These are phyloP conservation scores for Vitis hybrid DNA, from an alignment of 177 flowering plant species.

Conservation along the genomic window DNA sequence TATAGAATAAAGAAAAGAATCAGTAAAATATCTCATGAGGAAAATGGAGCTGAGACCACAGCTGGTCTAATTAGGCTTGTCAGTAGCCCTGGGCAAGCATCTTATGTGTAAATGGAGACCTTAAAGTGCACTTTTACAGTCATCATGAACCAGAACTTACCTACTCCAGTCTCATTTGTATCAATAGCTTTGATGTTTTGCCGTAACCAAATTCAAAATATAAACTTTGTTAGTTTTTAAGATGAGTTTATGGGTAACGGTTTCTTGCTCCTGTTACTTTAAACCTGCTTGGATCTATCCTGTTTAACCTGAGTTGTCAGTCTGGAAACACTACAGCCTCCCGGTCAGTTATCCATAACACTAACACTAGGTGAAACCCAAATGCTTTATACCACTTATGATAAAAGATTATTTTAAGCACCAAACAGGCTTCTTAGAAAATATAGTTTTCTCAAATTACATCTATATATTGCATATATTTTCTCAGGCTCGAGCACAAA, in stretches of 20 bases:
- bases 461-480: constrained; percentile 7
- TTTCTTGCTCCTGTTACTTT: background rate
- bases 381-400: background rate
- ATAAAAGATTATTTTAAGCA: background rate
- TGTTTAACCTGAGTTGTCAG: background rate
- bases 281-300: constrained; percentile 7
- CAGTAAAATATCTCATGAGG: background rate
- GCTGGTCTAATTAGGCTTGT: constrained; percentile 2
- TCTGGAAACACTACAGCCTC: too few relatives aligned
- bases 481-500: background rate
- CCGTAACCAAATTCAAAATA: background rate
- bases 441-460: background rate
- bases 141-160: background rate
- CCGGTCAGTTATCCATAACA: too few relatives aligned
- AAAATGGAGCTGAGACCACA: background rate
- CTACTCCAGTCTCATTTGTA: background rate
- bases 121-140: background rate
- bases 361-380: too few relatives aligned
- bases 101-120: background rate
- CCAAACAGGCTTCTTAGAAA: constrained; percentile 1
- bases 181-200: background rate
- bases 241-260: background rate
- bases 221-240: too few relatives aligned
- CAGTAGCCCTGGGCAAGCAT: background rate
- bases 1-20: constrained; percentile 14